These are phyloP conservation scores for Fonsecaea pedrosoi DNA, from an alignment of 2,329 filamentous ascomycete species.

Conservation along the genomic window DNA sequence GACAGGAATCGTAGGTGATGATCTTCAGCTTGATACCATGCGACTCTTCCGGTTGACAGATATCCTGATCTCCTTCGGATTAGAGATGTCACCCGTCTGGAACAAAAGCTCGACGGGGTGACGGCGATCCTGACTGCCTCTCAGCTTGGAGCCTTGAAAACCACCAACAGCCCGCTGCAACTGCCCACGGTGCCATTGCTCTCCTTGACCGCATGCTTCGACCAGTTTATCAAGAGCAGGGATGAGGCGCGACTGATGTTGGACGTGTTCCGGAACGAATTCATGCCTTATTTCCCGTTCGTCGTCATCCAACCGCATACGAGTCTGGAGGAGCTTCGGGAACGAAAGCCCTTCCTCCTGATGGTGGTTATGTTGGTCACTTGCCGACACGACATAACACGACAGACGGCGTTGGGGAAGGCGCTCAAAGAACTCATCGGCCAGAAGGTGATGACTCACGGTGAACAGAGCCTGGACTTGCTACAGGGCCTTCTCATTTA, in stretches of 20 bases:
- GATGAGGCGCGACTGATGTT: constrained; percentile 34
- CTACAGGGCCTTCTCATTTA: constrained; percentile 50
- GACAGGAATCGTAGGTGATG: constrained; percentile 9
- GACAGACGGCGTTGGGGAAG: constrained; percentile 43
- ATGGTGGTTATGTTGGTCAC: constrained; percentile 44
- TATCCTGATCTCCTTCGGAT: background rate
- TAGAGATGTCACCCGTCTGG: constrained; percentile 39
- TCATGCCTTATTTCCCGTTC: constrained; percentile 43
- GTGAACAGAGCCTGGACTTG: constrained; percentile 48
- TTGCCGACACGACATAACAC: constrained; percentile 38
- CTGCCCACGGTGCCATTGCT: constrained; percentile 1
- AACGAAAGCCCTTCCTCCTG: constrained; percentile 46
- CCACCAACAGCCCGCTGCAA: constrained; percentile 8
- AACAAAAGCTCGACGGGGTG: constrained; percentile 43
- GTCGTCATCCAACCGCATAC: constrained; percentile 35
- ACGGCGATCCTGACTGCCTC: constrained; percentile 39
- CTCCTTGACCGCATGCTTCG: constrained; percentile 16
- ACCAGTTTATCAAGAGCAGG: constrained; percentile 18
- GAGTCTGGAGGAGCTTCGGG: constrained; percentile 33
- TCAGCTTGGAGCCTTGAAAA: constrained; percentile 4
- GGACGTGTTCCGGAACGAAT: constrained; percentile 27
- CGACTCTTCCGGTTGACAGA: background rate
- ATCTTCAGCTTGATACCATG: background rate
- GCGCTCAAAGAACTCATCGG: constrained; percentile 43
- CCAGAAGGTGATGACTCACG: constrained; percentile 43